Evolutionary conservation across 257 asterid genomes (phyloP), one percentile per base, ranked within the genome.

Genomic region (Nicotiana benthamiana): DNA sequence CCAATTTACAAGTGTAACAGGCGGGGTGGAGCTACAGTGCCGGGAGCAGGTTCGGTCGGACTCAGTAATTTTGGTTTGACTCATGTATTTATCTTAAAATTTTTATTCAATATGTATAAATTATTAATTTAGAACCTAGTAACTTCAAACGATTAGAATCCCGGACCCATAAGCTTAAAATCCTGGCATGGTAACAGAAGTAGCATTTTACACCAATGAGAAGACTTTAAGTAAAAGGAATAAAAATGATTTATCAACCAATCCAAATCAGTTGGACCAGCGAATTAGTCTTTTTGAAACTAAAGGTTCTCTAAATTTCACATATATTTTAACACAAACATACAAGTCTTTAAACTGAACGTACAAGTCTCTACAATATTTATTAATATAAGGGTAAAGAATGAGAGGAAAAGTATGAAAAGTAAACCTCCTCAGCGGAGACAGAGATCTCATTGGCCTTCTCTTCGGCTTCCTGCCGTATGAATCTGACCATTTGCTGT

Each of bases 401-500:
- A 40, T 40, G 48, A 9, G 48, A 8, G 48, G 12, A 9, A 40
- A 40, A 40, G 2, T 40, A 2, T 15, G 68, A 48, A 9, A 27
- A 81, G 79, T 59, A 28, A 18, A 82, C 93, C 87, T 88, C 92
- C 40, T 90, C 88, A 46, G 92, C 92, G 13, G 90, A 90, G 36
- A 88, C 86, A 74, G 89, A 83, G 83, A 88, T 90, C 80, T 88
- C 92, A 77, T 85, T 90, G 81, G 92, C 91, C 75, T 87, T 88
- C 85, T 90, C 92, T 80, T 86, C 87, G 68, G 92, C 92, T 81
- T 90, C 94, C 76, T 90, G 92, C 74, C 92, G 87, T 30, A 89
- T 90, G 85, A 90, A 90, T 54, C 89, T 76, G 15, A 90, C 90
- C 91, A 90, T 90, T 82, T 89, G 92, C 62, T 90, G 92, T 81